These are phyloP conservation scores for Ascochyta koolunga DNA, from an alignment of 2,329 filamentous ascomycete genomes.

Conservation along the genomic window DNA sequence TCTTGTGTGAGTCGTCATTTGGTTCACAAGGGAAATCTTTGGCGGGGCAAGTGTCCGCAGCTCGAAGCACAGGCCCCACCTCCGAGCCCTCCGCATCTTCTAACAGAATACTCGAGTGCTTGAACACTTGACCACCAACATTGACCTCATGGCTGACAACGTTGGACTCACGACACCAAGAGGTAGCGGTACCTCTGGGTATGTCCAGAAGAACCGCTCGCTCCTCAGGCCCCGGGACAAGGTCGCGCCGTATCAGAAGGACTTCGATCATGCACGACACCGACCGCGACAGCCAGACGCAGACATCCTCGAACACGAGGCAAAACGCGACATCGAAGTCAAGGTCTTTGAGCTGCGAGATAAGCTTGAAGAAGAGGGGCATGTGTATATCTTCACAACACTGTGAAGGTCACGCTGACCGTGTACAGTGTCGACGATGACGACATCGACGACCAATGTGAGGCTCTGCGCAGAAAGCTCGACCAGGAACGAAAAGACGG, in stretches of 20 bases:
- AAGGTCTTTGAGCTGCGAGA: conserved; percentile 91
- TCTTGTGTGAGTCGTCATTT: conserved; percentile 33
- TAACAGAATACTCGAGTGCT: not conserved
- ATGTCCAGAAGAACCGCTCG: conserved; percentile 94
- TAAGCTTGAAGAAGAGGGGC: conserved; percentile 88
- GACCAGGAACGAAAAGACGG: conserved; percentile 51
- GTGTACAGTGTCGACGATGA: conserved; percentile 75
- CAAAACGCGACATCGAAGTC: conserved; percentile 88
- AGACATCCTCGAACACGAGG: conserved; percentile 92
- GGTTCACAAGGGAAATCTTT: conserved; percentile 27
- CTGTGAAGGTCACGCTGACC: conserved; percentile 20
- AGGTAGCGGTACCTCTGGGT: conserved; percentile 94
- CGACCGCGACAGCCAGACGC: conserved; percentile 84
- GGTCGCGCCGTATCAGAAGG: conserved; percentile 75
- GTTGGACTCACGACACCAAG: conserved; percentile 94
- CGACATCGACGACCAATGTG: conserved; percentile 82
- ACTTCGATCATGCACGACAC: conserved; percentile 73
- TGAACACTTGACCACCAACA: not conserved
- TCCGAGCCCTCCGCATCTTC: conserved; percentile 29
- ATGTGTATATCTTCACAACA: conserved; percentile 35
- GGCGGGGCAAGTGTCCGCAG: conserved; percentile 31
- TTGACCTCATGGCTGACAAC: conserved; percentile 81
- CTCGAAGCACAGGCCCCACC: conserved; percentile 28
- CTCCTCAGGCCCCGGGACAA: conserved; percentile 84
- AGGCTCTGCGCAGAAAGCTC: conserved; percentile 69